phyloP scores from a whole-genome alignment of 345 rosid species.

The Hibiscus syriacus region DNA sequence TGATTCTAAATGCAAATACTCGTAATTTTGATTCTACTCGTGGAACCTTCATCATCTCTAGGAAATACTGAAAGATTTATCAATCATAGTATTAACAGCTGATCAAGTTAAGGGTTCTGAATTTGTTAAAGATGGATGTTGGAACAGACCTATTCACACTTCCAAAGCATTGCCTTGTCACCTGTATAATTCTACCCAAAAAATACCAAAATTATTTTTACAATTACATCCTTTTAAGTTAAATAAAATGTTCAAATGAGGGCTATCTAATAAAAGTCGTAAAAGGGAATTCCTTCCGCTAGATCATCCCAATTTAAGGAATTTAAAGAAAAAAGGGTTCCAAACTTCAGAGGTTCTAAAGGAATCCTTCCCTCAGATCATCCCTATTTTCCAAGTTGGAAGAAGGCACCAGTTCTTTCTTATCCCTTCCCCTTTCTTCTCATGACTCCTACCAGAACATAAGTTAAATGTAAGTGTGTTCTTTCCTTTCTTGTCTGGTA shows the following conservation, averaged over 20 bases:
- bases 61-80: constrained; percentile 62
- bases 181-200: constrained; percentile 72
- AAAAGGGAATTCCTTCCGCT: not conserved
- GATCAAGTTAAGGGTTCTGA: constrained; percentile 9
- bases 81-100: constrained; percentile 20
- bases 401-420: not conserved
- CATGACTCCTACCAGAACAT: not conserved
- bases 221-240: not conserved
- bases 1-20: constrained; percentile 88
- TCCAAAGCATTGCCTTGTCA: constrained; percentile 86
- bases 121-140: constrained; percentile 15
- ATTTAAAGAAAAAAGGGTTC: not conserved
- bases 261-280: not conserved
- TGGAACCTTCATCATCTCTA: constrained; percentile 93
- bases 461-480: not conserved
- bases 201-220: not conserved
- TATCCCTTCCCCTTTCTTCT: not conserved
- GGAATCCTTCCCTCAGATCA: not conserved
- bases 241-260: not conserved
- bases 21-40: constrained; percentile 91
- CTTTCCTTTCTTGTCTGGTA: not conserved
- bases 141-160: constrained; percentile 81
- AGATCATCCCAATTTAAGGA: not conserved
- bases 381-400: not conserved
- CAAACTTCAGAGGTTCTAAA: not conserved